Evolutionary conservation across 73 alveolate species (phyloP).

Genomic region (Tetrahymena borealis): DNA sequence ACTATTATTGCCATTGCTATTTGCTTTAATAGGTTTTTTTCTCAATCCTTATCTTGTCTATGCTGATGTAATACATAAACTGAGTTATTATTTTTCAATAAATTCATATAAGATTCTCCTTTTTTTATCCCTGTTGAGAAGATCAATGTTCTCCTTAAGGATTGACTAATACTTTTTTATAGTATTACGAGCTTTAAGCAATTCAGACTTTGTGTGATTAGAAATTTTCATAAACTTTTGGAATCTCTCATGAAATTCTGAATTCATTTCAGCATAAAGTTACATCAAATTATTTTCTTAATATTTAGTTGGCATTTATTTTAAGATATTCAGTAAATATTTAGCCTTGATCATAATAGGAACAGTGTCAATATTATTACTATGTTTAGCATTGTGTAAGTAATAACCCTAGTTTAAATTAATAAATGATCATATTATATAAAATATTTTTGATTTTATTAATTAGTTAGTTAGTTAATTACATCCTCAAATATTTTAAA

Average conservation of each 20-base stretch:
- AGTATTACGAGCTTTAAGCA: constrained; percentile 15
- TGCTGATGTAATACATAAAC: constrained; percentile 22
- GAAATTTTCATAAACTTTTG: not conserved
- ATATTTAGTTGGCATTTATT: not conserved
- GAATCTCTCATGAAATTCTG: constrained; percentile 3
- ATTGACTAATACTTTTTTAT: constrained; percentile 16
- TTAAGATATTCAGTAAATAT: constrained; percentile 4
- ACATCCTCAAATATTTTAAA: constrained; percentile 14
- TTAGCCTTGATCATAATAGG: not conserved
- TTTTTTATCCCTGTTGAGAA: constrained; percentile 17
- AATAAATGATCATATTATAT: too few species aligned
- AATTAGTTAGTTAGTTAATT: too few species aligned
- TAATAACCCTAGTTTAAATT: not conserved
- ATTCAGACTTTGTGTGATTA: constrained; percentile 5
- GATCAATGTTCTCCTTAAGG: constrained; percentile 8
- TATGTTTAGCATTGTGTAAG: not conserved
- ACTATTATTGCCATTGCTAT: not conserved
- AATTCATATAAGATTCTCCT: constrained; percentile 27
- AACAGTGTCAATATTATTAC: not conserved
- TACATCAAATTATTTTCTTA: constrained; percentile 5
- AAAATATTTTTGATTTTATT: too few species aligned
- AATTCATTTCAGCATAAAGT: not conserved
- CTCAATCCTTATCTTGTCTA: constrained; percentile 28
- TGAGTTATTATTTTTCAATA: constrained; percentile 5
- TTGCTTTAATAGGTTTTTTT: constrained; percentile 7